A percentile compares a stretch with the other conserved stretches of the same genome.
Conservation (phyloP, 352 stramenopile species). For the Pythium scleroteichum region DNA sequence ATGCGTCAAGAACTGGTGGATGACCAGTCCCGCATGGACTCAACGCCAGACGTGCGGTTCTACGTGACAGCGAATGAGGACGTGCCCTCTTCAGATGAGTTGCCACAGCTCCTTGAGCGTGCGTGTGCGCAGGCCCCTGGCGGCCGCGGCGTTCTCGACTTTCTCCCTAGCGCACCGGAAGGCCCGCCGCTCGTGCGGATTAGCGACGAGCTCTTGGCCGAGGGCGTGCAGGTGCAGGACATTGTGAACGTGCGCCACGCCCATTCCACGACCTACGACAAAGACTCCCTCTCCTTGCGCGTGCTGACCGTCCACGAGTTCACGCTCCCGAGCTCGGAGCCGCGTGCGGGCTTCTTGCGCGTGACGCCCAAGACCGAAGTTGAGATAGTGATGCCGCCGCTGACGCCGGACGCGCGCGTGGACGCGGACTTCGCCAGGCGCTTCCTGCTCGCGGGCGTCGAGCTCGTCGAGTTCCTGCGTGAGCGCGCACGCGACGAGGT, state of each 20-base stretch:
- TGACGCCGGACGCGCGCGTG: conserved; percentile 55
- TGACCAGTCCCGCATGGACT: conserved; percentile 57
- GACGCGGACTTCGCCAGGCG: conserved; percentile 48
- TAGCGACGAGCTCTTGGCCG: conserved; percentile 45
- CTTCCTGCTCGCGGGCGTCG: conserved; percentile 57
- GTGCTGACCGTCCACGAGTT: conserved; percentile 51
- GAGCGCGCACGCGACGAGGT: conserved; percentile 1
- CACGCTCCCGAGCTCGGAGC: conserved; percentile 43
- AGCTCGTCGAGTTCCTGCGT: conserved; percentile 71
- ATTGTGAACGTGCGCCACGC: conserved; percentile 66
- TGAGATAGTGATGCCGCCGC: conserved; percentile 59
- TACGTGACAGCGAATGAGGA: conserved; percentile 77
- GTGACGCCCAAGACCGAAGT: conserved; percentile 60
- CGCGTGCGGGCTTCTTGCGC: conserved; percentile 50
- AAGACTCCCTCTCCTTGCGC: conserved; percentile 14
- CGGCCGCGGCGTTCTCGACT: conserved; percentile 60
- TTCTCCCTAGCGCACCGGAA: conserved; percentile 37
- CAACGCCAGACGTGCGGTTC: conserved; percentile 69
- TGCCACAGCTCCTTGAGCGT: conserved; percentile 30
- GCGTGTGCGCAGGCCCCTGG: conserved; percentile 23
- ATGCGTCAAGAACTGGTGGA: conserved; percentile 80
- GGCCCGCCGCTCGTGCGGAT: conserved; percentile 41
- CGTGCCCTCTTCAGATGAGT: conserved; percentile 43
- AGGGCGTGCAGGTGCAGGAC: conserved; percentile 39
- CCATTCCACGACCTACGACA: conserved; percentile 44